phyloP scores from a whole-genome alignment of 495 filamentous ascomycete genomes.

The Hypoxylon rickii region DNA sequence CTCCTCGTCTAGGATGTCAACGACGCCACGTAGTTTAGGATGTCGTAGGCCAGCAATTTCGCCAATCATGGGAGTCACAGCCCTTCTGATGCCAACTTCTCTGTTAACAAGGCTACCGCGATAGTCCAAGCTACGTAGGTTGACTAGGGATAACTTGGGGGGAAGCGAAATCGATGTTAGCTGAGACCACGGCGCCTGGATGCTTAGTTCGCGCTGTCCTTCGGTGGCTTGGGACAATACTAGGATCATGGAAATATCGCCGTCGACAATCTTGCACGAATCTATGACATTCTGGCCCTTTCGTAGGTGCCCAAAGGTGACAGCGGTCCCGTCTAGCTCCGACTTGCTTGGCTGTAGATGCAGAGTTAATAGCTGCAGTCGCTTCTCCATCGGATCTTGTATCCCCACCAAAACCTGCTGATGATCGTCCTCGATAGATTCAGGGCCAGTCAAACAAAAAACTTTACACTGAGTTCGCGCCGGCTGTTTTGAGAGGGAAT shows the following conservation, averaged over 20 bases:
- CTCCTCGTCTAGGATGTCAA: constrained; percentile 67
- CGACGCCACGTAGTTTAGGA: constrained; percentile 55
- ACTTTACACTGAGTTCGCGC: constrained; percentile 60
- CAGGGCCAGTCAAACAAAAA: constrained; percentile 66
- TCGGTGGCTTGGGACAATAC: constrained; percentile 68
- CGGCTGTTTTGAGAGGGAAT: constrained; percentile 53
- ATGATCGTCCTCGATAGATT: constrained; percentile 55
- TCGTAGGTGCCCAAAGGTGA: constrained; percentile 49
- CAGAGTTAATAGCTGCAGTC: constrained; percentile 69
- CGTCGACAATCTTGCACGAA: constrained; percentile 74
- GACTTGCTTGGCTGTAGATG: constrained; percentile 47
- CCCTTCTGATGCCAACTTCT: constrained; percentile 35
- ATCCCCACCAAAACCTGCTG: constrained; percentile 68
- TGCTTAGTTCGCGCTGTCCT: constrained; percentile 64
- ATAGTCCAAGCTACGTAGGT: constrained; percentile 46
- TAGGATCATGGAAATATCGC: constrained; percentile 67
- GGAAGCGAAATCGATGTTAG: constrained; percentile 59
- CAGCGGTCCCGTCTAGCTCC: constrained; percentile 33
- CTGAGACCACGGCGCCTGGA: constrained; percentile 77
- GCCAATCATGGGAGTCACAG: constrained; percentile 36
- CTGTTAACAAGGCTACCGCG: constrained; percentile 39
- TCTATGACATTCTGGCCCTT: constrained; percentile 69
- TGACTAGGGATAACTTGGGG: constrained; percentile 44
- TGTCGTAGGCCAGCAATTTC: constrained; percentile 51
- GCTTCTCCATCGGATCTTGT: constrained; percentile 67